Base-by-base conservation (phyloP, 495 filamentous ascomycete genomes). In the Hyaloscypha variabilis region DNA sequence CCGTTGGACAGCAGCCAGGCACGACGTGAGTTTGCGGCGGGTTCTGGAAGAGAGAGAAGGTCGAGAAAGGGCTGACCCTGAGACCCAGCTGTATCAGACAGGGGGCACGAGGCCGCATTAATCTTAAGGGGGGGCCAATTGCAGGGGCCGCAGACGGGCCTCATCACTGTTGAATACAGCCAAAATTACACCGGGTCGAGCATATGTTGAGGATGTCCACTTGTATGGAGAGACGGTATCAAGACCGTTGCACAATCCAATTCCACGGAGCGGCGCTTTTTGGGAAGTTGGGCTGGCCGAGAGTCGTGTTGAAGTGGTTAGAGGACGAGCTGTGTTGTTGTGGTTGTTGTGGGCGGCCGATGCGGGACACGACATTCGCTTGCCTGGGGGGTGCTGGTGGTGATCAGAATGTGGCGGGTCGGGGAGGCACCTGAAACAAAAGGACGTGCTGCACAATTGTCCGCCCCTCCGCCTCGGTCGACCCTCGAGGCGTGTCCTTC, bases 111-210 rank as follows among this genome's bases (percentile, higher is more conserved):
- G 55, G 31, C 46, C 60, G 66, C 66, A 62, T 67, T 67, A 72
- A 72, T 72, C 64, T 69, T 67, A 64, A 42, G 24, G 34, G 24
- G 5, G 36, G 54, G 19, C 65, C 65, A 67, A 68, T 65, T 61
- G 49, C 62, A 67, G 25, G 57, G 68, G 64, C 11, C 25, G n/a
- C 19, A 26, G 26, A 60, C 55, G 0, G 21, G 24, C 34, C 49
- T 66, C 63, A 49, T 66, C 60, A 26, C 14, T 61, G 24, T 8
- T 2, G 25, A 59, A 66, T 62, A 65, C 46, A 59, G 49, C 67
- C 60, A 63, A 65, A 57, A 66, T 66, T 42, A 17, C 28, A n/a
- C 19, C 25, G 39, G 19, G 58, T 61, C 57, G 55, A 29, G 55
- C 24, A 17, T 36, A 21, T 39, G 46, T 62, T 8, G 49, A 62